Base-by-base conservation (phyloP, 768 basidiomycete species). In the Gloeophyllum trabeum region DNA sequence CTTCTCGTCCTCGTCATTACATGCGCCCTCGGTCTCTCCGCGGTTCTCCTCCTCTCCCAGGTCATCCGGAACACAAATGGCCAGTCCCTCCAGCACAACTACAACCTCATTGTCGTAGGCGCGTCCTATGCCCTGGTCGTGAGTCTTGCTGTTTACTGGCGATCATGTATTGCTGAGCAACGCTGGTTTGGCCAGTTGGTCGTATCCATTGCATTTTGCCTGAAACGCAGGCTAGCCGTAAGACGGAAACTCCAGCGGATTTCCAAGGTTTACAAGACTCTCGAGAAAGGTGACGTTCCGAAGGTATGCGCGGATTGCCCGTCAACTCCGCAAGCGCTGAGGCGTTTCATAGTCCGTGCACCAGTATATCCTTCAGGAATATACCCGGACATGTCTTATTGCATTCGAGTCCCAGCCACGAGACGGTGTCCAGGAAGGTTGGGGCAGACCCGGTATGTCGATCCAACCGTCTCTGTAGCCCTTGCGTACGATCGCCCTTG, bases 91-190 rank as follows among this genome's bases (percentile, higher is more conserved):
- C 56, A 50, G 40, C 63, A 69, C 24, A 88, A 87, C 58, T 67
- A 75, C 67, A 77, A 88, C 56, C 72, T 76, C 4, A 60, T 82
- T 22, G 66, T 79, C 41, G 76, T 89, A 24, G 76, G 76, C 6
- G 73, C 73, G n/a, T 75, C 83, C 0, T 89, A 88, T 56, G 63
- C 70, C 52, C 53, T 80, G 6, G 69, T 88, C 58, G 85, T 85
- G 51, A 43, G 79, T 61, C 14, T 21, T 6, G 13, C 6, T 35
- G 7, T 43, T 37, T 41, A 18, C 45, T 36, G n/a, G 40, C 18
- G 37, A 37, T n/a, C 4, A 24, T 32, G 22, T 35, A 32, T 36
- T 16, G n/a, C 4, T n/a, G 38, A 81, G 36, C 35, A 14, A 40
- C 30, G 37, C 20, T 1, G 7, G 38, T 18, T 18, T 24, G 4